Percentiles rank a stretch among this genome's conserved stretches.
These are phyloP conservation scores for Sphaerobolus stellatus DNA, from an alignment of 1,284 basidiomycete genomes.

Conservation along the genomic window DNA sequence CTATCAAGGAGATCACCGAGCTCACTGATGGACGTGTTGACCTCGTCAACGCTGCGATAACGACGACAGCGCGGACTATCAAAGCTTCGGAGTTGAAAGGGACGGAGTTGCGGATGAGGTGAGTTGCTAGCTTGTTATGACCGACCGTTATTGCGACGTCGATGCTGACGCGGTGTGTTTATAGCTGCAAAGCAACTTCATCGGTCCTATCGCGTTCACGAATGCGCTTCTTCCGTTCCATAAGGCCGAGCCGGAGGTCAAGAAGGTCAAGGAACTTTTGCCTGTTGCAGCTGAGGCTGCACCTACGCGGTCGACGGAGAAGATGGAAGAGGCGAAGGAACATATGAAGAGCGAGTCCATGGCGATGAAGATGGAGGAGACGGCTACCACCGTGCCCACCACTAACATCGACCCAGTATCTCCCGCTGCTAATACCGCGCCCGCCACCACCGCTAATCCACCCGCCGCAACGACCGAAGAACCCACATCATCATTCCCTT, in stretches of 20 bases:
- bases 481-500: not conserved
- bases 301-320: too few species aligned
- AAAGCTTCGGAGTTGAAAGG: constrained; percentile 3
- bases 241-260: not conserved
- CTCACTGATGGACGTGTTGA: constrained; percentile 11
- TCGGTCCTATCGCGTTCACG: constrained; percentile 11
- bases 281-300: not conserved
- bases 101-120: constrained; percentile 7
- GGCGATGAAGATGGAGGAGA: not conserved
- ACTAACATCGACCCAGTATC: not conserved
- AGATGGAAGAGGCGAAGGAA: not conserved
- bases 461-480: not conserved
- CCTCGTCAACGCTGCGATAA: constrained; percentile 7
- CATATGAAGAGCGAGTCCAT: not conserved
- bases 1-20: constrained; percentile 6
- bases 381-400: not conserved
- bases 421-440: not conserved
- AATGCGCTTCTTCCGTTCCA: constrained; percentile 7
- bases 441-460: not conserved
- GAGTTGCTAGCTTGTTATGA: not conserved
- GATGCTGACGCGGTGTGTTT: not conserved
- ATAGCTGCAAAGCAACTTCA: constrained; percentile 6
- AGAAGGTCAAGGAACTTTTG: not conserved
- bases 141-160: not conserved
- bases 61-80: not conserved